Evolutionary conservation across 352 stramenopile species (phyloP).

Genomic region (Phytopythium litorale): DNA sequence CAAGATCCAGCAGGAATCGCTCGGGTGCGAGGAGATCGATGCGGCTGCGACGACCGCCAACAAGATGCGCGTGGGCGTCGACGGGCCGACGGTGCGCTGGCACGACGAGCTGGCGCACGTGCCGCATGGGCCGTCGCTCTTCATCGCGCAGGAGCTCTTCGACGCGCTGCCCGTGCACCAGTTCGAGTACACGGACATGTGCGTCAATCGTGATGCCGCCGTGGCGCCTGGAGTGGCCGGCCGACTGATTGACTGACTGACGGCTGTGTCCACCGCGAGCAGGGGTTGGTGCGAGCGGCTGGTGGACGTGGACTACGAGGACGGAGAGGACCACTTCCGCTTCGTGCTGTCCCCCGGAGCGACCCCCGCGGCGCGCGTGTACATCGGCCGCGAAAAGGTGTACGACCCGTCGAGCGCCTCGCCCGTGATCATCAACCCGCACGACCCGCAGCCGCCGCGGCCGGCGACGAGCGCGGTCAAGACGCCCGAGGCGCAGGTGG

Average conservation of each 20-base stretch:
- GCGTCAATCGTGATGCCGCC: constrained; percentile 3
- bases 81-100: constrained; percentile 69
- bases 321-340: constrained; percentile 85
- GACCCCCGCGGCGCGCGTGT: constrained; percentile 89
- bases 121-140: constrained; percentile 76
- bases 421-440: constrained; percentile 19
- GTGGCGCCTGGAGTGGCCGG: background rate
- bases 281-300: constrained; percentile 93
- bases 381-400: constrained; percentile 78
- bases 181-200: constrained; percentile 92
- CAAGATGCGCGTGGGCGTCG: constrained; percentile 45
- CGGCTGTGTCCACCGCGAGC: background rate
- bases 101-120: constrained; percentile 84
- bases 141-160: constrained; percentile 94
- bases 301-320: constrained; percentile 88
- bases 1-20: constrained; percentile 85
- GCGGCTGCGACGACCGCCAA: constrained; percentile 22
- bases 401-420: constrained; percentile 50
- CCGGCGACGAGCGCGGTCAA: constrained; percentile 33
- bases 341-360: constrained; percentile 92
- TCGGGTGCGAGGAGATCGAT: constrained; percentile 49
- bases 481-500: constrained; percentile 52
- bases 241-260: background rate
- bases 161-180: constrained; percentile 94
- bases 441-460: constrained; percentile 24